phyloP scores from a whole-genome alignment of 1,139 yeast species.

The Nematodospora anomalae region DNA sequence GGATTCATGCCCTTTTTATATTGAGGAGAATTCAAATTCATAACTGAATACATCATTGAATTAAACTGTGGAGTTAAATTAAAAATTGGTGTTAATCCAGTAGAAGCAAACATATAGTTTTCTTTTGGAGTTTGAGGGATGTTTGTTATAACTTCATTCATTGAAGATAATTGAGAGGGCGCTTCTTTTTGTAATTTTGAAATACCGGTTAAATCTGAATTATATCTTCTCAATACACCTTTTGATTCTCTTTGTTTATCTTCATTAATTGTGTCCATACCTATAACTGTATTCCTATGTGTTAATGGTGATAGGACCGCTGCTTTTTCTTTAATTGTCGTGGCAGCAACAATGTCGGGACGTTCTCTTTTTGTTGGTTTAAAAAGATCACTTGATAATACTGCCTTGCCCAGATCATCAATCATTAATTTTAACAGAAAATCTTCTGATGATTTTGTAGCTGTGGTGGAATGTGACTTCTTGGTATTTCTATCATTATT shows the following conservation, averaged over 20 bases:
- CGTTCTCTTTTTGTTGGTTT: constrained; percentile 4
- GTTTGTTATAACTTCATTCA: constrained; percentile 18
- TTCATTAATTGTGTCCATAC: constrained; percentile 23
- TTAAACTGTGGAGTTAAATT: constrained; percentile 48
- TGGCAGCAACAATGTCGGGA: constrained; percentile 1
- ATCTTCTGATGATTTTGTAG: constrained; percentile 20
- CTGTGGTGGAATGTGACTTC: constrained; percentile 1
- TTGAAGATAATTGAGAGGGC: constrained; percentile 15
- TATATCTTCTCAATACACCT: constrained; percentile 27
- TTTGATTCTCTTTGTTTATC: constrained; percentile 16
- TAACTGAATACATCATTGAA: constrained; percentile 43
- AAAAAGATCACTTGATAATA: constrained; percentile 28
- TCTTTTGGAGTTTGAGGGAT: constrained; percentile 44
- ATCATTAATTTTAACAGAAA: constrained; percentile 39
- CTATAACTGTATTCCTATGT: constrained; percentile 33
- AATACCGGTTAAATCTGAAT: constrained; percentile 31
- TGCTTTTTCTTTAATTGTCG: constrained; percentile 6
- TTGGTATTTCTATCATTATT: background rate
- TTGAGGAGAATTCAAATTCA: constrained; percentile 38
- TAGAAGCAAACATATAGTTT: constrained; percentile 26
- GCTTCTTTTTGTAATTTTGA: constrained; percentile 15
- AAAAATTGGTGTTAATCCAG: constrained; percentile 40
- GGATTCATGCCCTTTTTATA: constrained; percentile 23
- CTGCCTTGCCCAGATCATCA: constrained; percentile 50
- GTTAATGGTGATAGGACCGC: constrained; percentile 20